Evolutionary conservation across 2,329 filamentous ascomycete genomes (phyloP), one percentile per base, ranked within the genome.

Genomic region (Botrytis porri): DNA sequence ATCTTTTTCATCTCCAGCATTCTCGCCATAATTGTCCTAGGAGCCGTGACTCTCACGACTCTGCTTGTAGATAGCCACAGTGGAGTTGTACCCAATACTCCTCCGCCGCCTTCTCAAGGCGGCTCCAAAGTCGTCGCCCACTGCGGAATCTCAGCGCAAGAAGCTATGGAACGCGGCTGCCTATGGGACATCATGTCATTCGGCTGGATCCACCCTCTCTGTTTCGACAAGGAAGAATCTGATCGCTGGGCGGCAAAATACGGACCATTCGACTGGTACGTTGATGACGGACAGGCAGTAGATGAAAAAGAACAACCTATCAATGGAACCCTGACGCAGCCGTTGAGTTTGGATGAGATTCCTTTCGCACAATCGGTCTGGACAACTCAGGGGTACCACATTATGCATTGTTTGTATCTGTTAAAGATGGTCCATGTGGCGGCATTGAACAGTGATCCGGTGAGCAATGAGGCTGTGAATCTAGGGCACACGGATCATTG

Each of bases 401-500:
- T 66, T 7, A 48, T 16, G 39, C 63, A 66, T 29, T 66, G 63
- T 5, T n/a, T 66, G 63, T 66, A 66, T 66, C 20, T 66, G 22
- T n/a, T 43, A 29, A 66, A 66, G 41, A 37, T 66, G 43, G 39
- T 66, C 22, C 41, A 66, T 43, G 18, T 48, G n/a, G 63, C 63
- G n/a, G 63, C 41, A 25, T 45, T 66, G 22, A 25, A 48, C 20
- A 48, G 37, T 35, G 37, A 22, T 41, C 43, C 43, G n/a, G 41
- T 66, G 4, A 48, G 29, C 12, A 48, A 66, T 25, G 63, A 66
- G 41, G 63, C 37, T 29, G 63, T 43, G 18, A 48, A 45, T 20
- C 25, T 66, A 14, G 43, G 63, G 20, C 63, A 66, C 43, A 45
- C 63, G n/a, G 63, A 66, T 66, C 63, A 66, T 48, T 66, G 63